Evolutionary conservation across 306 rosid genomes (phyloP).

Genomic region (Trichosanthes truncata): DNA sequence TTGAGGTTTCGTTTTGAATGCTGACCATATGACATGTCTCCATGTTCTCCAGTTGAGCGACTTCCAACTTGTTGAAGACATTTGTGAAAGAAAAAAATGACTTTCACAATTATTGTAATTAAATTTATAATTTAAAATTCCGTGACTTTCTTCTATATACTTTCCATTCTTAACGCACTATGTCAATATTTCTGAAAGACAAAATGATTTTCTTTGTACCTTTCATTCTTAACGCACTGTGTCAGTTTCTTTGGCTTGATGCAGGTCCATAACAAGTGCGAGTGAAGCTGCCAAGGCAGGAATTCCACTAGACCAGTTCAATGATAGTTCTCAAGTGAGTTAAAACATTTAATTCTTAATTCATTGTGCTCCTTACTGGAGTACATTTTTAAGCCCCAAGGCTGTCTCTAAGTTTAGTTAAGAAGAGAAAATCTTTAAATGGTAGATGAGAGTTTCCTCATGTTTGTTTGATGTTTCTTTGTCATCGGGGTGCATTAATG

Average conservation of each 20-base stretch:
- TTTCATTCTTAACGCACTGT: not conserved
- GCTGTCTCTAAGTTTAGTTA: not conserved
- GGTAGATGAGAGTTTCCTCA: not conserved
- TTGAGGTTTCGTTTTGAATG: not conserved
- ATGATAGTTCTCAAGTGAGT: conserved; percentile 27
- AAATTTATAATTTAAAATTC: not conserved
- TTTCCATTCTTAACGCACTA: not conserved
- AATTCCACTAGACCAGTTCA: conserved; percentile 27
- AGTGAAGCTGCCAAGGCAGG: conserved; percentile 43
- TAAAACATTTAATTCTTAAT: not conserved
- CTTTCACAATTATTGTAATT: not conserved
- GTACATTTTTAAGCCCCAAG: not conserved
- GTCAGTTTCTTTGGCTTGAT: not conserved
- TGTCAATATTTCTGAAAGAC: not conserved
- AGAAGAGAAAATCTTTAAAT: not conserved
- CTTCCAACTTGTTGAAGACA: not conserved
- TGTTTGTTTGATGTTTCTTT: not conserved
- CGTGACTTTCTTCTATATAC: not conserved
- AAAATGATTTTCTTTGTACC: not conserved
- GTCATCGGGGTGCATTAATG: not conserved
- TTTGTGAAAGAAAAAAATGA: not conserved
- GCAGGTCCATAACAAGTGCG: conserved; percentile 32
- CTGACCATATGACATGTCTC: not conserved
- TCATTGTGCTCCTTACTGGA: not conserved
- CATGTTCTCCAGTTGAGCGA: not conserved